Base-by-base conservation (phyloP, 768 basidiomycete species). In the Podaxis sp. region DNA sequence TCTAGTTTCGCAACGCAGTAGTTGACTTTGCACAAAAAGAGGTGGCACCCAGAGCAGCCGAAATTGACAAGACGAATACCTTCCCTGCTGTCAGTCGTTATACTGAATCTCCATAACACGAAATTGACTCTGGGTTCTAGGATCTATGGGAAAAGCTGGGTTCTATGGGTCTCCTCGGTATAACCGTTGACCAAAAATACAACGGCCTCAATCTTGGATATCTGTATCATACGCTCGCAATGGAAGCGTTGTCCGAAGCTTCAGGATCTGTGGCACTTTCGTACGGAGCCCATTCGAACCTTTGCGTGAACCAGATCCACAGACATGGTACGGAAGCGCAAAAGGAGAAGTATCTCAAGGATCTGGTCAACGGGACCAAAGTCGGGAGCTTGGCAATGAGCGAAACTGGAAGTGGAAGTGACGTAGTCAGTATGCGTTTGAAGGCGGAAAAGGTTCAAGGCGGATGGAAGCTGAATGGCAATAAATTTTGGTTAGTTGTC, bases 321-420 rank as follows among this genome's bases (percentile, higher is more conserved):
- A 80, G 94, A 28, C 90, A 93, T 69, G 94, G 93, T 19, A 95
- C 92, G 39, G 83, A 87, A 39, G 82, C 79, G 30, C 96, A 98
- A 77, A 95, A 95, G 74, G 75, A 77, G 42, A 92, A 90, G 73
- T 96, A 95, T 73, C 83, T 98, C 4, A 87, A 89, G 3, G 88
- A 89, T 69, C 80, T 97, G 51, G 77, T 96, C 40, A 80, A 84
- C 30, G 96, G 96, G 22, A 85, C 80, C 70, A 90, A 92, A 72
- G 85, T 98, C 33, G 96, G 96, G 42, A 88, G 91, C 68, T 79
- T 98, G 64, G 96, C 96, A 2, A 98, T 98, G 96, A 93, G 91
- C 68, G 96, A 98, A 78, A 82, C 90, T 1, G 93, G 91, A 15
- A 88, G 89, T 68, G 96, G 96, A 61, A 95, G 93, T 70, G 95